phyloP scores from a whole-genome alignment of 352 stramenopile species.

The Phytophthora niederhauseri region DNA sequence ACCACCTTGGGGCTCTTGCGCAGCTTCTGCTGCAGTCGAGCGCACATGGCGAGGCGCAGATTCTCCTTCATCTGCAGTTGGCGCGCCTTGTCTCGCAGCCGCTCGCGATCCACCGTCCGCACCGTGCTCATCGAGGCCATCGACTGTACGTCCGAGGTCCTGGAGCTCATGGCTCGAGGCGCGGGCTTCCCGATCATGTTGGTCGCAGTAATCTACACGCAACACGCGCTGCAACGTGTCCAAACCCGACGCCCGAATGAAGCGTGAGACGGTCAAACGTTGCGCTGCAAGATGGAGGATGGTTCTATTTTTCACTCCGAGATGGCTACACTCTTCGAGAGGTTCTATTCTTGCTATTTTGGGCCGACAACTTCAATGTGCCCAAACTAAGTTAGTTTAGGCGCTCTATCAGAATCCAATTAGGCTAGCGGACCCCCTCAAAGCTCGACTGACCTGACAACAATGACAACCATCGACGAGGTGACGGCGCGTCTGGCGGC shows the following conservation, averaged over 20 bases:
- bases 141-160: conserved; percentile 48
- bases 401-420: not conserved
- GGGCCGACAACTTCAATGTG: conserved; percentile 3
- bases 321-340: not conserved
- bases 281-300: not conserved
- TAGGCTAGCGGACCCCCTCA: not conserved
- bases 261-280: not conserved
- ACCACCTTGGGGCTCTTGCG: conserved; percentile 69
- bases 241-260: conserved; percentile 9
- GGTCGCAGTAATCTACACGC: not conserved
- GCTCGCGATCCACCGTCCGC: conserved; percentile 67
- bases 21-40: conserved; percentile 72
- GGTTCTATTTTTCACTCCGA: conserved; percentile 19
- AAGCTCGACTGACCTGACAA: not conserved
- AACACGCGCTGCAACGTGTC: conserved; percentile 3
- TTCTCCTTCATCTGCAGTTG: conserved; percentile 80
- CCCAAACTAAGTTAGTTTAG: conserved; percentile 1
- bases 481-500: conserved; percentile 39
- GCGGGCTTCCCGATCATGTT: conserved; percentile 48
- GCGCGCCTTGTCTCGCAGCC: conserved; percentile 69
- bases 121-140: conserved; percentile 40
- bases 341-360: conserved; percentile 19
- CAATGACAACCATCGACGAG: conserved; percentile 41
- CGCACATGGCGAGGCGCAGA: conserved; percentile 68
- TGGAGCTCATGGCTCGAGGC: conserved; percentile 30